Conservation (phyloP, 2,329 filamentous ascomycete species). For the Monosporascus sp. region DNA sequence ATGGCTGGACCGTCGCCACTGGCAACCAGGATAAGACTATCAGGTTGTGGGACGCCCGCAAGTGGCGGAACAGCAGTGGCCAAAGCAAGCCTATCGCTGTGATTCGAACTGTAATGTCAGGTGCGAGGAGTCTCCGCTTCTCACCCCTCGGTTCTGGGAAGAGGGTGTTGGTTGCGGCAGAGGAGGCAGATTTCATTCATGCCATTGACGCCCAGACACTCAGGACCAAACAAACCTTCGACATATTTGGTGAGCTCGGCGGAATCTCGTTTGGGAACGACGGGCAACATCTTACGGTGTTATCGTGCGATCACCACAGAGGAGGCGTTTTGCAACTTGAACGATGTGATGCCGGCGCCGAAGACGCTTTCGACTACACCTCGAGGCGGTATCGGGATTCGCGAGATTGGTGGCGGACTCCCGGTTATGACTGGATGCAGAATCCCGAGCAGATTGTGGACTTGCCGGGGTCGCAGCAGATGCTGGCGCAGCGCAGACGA, state of each 20-base stretch:
- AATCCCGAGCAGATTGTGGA: conserved; percentile 17
- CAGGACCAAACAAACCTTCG: conserved; percentile 60
- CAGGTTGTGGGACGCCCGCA: conserved; percentile 71
- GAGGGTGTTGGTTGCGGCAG: conserved; percentile 63
- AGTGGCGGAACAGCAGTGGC: conserved; percentile 54
- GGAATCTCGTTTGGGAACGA: conserved; percentile 62
- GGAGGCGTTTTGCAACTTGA: conserved; percentile 64
- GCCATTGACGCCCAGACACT: conserved; percentile 65
- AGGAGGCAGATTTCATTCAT: conserved; percentile 69
- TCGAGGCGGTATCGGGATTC: conserved; percentile 5
- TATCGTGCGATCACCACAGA: conserved; percentile 59
- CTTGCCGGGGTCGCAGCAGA: conserved; percentile 15
- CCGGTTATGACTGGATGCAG: conserved; percentile 23
- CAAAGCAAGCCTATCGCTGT: conserved; percentile 42
- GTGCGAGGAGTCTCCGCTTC: conserved; percentile 64
- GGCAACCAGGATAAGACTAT: conserved; percentile 70
- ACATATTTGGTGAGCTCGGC: conserved; percentile 70
- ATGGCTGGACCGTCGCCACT: conserved; percentile 71
- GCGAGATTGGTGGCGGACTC: conserved; percentile 8
- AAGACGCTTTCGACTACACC: conserved; percentile 24
- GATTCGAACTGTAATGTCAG: conserved; percentile 61
- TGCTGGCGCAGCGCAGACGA: conserved; percentile 21
- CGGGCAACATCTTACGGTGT: conserved; percentile 61
- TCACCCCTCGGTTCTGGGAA: conserved; percentile 65
- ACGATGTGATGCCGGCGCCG: conserved; percentile 33